Evolutionary conservation across 768 basidiomycete species (phyloP).

Genomic region (Termitomyces sp.): DNA sequence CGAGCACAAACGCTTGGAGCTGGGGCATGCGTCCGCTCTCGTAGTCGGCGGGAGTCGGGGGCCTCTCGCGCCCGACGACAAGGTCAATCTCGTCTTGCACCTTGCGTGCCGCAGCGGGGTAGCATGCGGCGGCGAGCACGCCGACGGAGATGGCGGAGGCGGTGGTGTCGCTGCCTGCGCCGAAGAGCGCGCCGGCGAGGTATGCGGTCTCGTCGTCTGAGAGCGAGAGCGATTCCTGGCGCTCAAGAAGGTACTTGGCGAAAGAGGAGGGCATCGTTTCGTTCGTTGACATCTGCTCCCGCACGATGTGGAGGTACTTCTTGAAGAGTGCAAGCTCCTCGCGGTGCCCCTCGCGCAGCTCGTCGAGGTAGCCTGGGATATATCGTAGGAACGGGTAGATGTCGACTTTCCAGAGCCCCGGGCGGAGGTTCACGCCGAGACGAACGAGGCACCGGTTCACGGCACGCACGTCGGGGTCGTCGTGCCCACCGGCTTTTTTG

Average conservation of each 20-base stretch:
- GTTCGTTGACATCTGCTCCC: conserved; percentile 28
- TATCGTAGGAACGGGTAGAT: conserved; percentile 36
- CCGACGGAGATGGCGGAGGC: conserved; percentile 51
- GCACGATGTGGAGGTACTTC: conserved; percentile 41
- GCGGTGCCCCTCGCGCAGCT: conserved; percentile 47
- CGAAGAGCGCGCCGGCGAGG: conserved; percentile 59
- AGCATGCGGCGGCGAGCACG: conserved; percentile 52
- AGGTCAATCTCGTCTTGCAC: conserved; percentile 52
- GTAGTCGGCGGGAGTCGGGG: background rate
- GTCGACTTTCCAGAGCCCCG: conserved; percentile 43
- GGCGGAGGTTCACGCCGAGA: conserved; percentile 37
- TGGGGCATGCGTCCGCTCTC: conserved; percentile 19
- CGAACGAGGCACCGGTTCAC: conserved; percentile 41
- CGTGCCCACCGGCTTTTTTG: conserved; percentile 31
- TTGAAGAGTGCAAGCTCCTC: conserved; percentile 55
- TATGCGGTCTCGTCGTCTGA: conserved; percentile 55
- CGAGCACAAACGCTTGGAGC: conserved; percentile 44
- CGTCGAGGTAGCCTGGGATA: conserved; percentile 57
- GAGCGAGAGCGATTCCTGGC: conserved; percentile 46
- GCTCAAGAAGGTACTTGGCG: conserved; percentile 51
- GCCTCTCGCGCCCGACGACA: conserved; percentile 42
- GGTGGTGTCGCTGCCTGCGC: conserved; percentile 63
- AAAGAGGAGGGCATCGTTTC: conserved; percentile 39
- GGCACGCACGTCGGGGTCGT: conserved; percentile 41
- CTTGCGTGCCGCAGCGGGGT: conserved; percentile 42